These are phyloP conservation scores for Niebla homalea DNA, from an alignment of 495 filamentous ascomycete species.

Conservation along the genomic window DNA sequence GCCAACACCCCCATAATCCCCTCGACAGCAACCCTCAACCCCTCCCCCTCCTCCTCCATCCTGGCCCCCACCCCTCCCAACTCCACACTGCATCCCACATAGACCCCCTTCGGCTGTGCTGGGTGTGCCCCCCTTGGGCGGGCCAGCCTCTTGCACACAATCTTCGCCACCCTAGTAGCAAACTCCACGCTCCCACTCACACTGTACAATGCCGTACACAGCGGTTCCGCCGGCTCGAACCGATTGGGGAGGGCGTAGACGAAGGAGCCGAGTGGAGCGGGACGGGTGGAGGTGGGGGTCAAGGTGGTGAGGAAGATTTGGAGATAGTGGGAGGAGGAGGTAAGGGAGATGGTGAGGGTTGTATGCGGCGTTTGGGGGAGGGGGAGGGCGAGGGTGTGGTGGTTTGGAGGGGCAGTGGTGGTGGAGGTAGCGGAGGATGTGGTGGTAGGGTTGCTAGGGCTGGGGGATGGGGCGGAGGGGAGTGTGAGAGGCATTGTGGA, in stretches of 20 bases:
- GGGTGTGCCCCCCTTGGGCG: slow-evolving; percentile 33
- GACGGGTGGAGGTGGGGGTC: slow-evolving; percentile 18
- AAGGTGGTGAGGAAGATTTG: slow-evolving; percentile 68
- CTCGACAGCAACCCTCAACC: slow-evolving; percentile 56
- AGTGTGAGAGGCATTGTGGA: slow-evolving; percentile 15
- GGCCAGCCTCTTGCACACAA: slow-evolving; percentile 56
- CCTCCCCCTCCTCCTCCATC: slow-evolving; percentile 93
- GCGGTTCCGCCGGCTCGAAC: slow-evolving; percentile 41
- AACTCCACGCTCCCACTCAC: slow-evolving; percentile 69
- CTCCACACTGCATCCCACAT: slow-evolving; percentile 67
- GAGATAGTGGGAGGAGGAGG: slow-evolving; percentile 50
- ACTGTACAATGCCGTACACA: slow-evolving; percentile 71
- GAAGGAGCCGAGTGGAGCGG: slow-evolving; percentile 61
- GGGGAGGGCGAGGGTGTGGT: slow-evolving; percentile 50
- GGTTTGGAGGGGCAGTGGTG: slow-evolving; percentile 2
- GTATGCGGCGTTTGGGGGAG: slow-evolving; percentile 66
- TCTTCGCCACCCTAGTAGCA: slow-evolving; percentile 68
- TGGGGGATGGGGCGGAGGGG: slow-evolving; percentile 1
- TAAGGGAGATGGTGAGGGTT: slow-evolving; percentile 57
- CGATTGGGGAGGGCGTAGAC: slow-evolving; percentile 81
- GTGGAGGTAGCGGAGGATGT: not conserved
- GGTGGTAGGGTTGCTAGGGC: not conserved
- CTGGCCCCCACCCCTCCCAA: slow-evolving; percentile 54
- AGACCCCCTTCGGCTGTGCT: slow-evolving; percentile 20
- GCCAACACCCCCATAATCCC: slow-evolving; percentile 48